phyloP scores from a whole-genome alignment of 208 protist genomes.

The Naegleria lovaniensis region DNA sequence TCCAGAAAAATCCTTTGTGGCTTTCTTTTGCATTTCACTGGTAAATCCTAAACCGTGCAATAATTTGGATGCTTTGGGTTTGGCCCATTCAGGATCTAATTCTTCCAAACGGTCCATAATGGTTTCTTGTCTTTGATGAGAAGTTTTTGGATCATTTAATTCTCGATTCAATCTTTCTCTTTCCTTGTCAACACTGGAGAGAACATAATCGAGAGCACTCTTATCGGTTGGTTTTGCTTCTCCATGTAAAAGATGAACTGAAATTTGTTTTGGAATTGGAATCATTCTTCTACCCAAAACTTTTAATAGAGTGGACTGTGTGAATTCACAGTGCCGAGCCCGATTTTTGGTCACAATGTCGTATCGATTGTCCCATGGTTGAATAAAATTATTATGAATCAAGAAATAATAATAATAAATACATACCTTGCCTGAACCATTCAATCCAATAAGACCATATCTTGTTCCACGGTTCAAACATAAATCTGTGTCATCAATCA shows the following conservation, averaged over 20 bases:
- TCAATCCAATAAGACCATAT: constrained; percentile 85
- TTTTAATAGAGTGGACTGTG: constrained; percentile 75
- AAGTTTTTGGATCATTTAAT: background rate
- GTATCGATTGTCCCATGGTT: no score
- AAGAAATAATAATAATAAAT: constrained; percentile 46
- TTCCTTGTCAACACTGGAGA: constrained; percentile 62
- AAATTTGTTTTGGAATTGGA: constrained; percentile 85
- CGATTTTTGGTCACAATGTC: no score
- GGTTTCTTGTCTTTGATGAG: constrained; percentile 71
- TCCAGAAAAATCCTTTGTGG: constrained; percentile 76
- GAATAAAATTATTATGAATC: background rate
- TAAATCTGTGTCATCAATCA: constrained; percentile 45
- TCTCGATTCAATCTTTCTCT: background rate
- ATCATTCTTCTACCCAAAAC: constrained; percentile 79
- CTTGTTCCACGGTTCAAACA: constrained; percentile 48
- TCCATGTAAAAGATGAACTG: constrained; percentile 95
- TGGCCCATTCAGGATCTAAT: constrained; percentile 62
- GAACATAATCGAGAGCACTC: constrained; percentile 64
- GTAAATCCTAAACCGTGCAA: constrained; percentile 86
- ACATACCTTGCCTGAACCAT: constrained; percentile 59
- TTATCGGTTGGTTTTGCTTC: constrained; percentile 74
- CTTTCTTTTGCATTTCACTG: constrained; percentile 76
- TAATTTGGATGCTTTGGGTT: constrained; percentile 68
- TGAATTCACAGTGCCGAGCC: no score
- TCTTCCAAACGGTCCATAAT: constrained; percentile 62